These are phyloP conservation scores for Pholiota microspora DNA, from an alignment of 768 basidiomycete genomes.

Conservation along the genomic window DNA sequence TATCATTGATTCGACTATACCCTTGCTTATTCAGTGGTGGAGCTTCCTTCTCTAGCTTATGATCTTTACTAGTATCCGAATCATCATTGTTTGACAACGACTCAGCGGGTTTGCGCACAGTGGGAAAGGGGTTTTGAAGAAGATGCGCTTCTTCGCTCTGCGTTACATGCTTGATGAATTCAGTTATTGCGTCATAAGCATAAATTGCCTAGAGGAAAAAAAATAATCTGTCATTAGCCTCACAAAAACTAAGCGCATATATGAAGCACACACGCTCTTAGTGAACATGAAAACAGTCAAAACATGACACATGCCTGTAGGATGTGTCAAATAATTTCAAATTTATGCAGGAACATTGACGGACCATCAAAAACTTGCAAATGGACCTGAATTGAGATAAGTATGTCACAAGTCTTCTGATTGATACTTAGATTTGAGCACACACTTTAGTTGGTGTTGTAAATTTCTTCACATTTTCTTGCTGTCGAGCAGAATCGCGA, in stretches of 20 bases:
- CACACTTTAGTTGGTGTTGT: constrained; percentile 50
- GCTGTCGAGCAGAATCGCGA: constrained; percentile 41
- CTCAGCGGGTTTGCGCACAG: constrained; percentile 27
- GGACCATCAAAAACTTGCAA: constrained; percentile 73
- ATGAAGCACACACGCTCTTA: constrained; percentile 35
- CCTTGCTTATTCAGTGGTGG: not conserved
- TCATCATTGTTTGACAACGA: constrained; percentile 2
- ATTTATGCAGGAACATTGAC: constrained; percentile 8
- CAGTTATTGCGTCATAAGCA: constrained; percentile 56
- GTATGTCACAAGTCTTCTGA: too few relatives aligned
- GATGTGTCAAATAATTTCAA: not conserved
- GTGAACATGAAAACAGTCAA: constrained; percentile 72
- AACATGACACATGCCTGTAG: constrained; percentile 70
- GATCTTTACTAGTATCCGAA: not conserved
- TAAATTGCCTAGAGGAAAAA: constrained; percentile 45
- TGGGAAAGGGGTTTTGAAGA: constrained; percentile 47
- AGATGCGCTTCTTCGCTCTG: constrained; percentile 33
- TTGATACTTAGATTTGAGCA: too few relatives aligned
- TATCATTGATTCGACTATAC: not conserved
- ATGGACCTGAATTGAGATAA: constrained; percentile 50
- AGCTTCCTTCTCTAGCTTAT: not conserved
- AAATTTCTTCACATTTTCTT: constrained; percentile 49
- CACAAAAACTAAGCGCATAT: too few relatives aligned
- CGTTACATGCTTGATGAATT: constrained; percentile 56
- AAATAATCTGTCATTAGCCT: not conserved